phyloP scores from a whole-genome alignment of 164 flowering plant species.

The Dillenia suffruticosa region DNA sequence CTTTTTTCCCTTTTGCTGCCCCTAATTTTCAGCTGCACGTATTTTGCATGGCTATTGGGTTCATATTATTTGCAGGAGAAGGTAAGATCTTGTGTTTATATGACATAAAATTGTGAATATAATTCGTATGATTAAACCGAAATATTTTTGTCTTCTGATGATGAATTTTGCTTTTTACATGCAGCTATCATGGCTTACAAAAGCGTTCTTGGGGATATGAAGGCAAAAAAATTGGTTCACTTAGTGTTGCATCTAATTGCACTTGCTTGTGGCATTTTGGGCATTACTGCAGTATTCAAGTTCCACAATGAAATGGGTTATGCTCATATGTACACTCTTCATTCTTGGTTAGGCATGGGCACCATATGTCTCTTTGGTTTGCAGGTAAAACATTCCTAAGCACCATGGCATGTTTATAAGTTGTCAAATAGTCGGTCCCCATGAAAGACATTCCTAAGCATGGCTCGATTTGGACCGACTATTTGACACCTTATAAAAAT shows the following conservation, averaged over 20 bases:
- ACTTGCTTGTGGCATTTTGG: conserved; percentile 49
- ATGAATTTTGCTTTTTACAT: neutral
- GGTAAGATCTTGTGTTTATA: conserved; percentile 28
- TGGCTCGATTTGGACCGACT: too few species aligned
- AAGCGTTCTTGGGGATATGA: conserved; percentile 35
- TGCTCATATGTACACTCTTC: conserved; percentile 40
- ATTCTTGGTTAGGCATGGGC: conserved; percentile 75
- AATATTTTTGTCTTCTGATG: neutral
- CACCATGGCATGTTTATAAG: too few species aligned
- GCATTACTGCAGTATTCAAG: conserved; percentile 54
- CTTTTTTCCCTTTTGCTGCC: neutral
- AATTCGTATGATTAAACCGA: too few species aligned
- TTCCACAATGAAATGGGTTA: conserved; percentile 33
- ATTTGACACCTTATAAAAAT: too few species aligned
- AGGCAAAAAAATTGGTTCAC: conserved; percentile 33
- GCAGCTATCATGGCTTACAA: conserved; percentile 67
- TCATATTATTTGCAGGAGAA: conserved; percentile 46
- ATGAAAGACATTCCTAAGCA: too few species aligned
- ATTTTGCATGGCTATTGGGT: conserved; percentile 38
- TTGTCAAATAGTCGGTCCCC: too few species aligned
- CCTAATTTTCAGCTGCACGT: conserved; percentile 51
- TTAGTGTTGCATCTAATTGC: conserved; percentile 40
- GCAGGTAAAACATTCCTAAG: conserved; percentile 38
- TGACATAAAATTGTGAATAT: neutral
- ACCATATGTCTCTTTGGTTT: conserved; percentile 55